phyloP scores from a whole-genome alignment of 306 rosid genomes.

The Sechiopsis laciniata region DNA sequence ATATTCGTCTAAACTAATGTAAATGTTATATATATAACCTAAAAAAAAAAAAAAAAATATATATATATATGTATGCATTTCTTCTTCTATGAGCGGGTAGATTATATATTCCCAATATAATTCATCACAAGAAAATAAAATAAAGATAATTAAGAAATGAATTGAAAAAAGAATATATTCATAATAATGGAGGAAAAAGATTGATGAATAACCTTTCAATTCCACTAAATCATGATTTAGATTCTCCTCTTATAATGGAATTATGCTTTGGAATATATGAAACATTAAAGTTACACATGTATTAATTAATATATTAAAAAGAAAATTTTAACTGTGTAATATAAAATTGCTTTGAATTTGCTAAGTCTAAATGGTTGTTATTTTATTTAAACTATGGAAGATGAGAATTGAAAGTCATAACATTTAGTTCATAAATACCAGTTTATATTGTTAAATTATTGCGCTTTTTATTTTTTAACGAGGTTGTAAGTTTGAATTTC shows the following conservation, averaged over 20 bases:
- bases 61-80: not conserved
- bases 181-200: slow-evolving; percentile 15
- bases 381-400: too few species aligned
- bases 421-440: too few species aligned
- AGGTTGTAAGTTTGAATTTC: too few species aligned
- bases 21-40: too few species aligned
- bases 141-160: not conserved
- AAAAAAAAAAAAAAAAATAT: too few species aligned
- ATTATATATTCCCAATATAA: slow-evolving; percentile 12
- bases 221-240: slow-evolving; percentile 19
- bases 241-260: slow-evolving; percentile 10
- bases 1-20: slow-evolving; percentile 10
- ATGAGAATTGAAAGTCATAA: not conserved
- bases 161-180: slow-evolving; percentile 16
- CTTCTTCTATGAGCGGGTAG: not conserved
- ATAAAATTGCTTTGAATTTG: not conserved
- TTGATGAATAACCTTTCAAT: slow-evolving; percentile 11
- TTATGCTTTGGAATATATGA: slow-evolving; percentile 14
- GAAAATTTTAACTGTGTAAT: not conserved
- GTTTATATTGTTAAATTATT: too few species aligned
- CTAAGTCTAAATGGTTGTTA: not conserved
- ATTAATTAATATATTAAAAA: slow-evolving; percentile 4
- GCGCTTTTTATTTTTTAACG: too few species aligned
- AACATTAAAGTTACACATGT: slow-evolving; percentile 14
- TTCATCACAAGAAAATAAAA: slow-evolving; percentile 15